A percentile compares a stretch with the other conserved stretches of the same genome.
Conservation (phyloP, 2,329 filamentous ascomycete genomes). For the Onygenales sp. region DNA sequence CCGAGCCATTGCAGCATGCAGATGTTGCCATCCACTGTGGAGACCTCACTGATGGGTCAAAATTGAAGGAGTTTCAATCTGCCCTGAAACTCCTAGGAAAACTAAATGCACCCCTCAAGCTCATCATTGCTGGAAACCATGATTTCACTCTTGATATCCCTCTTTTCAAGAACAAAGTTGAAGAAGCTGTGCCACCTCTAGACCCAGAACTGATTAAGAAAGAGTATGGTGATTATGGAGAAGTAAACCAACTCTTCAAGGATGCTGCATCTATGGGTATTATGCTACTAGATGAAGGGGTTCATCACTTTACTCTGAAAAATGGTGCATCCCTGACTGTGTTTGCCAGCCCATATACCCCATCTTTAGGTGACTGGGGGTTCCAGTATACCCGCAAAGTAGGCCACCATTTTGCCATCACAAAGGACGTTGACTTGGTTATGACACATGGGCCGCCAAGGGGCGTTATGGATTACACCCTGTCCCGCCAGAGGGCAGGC, state of each 20-base stretch:
- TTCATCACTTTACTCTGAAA: constrained; percentile 35
- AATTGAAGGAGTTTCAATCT: constrained; percentile 30
- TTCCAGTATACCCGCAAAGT: constrained; percentile 39
- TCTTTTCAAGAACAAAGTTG: constrained; percentile 26
- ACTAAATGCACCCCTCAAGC: constrained; percentile 41
- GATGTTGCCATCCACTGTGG: constrained; percentile 48
- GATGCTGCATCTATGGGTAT: constrained; percentile 33
- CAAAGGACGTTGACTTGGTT: constrained; percentile 33
- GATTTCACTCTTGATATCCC: constrained; percentile 37
- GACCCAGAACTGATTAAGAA: constrained; percentile 20
- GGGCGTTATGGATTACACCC: constrained; percentile 41
- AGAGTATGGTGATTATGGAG: constrained; percentile 32
- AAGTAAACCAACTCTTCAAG: constrained; percentile 32
- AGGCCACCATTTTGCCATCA: constrained; percentile 29
- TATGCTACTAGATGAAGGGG: constrained; percentile 43
- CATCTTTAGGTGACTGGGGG: constrained; percentile 37
- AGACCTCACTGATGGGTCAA: constrained; percentile 39
- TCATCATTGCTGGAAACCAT: constrained; percentile 49
- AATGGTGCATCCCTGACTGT: constrained; percentile 44
- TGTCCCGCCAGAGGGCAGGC: constrained; percentile 20
- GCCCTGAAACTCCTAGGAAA: constrained; percentile 34
- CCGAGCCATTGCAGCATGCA: constrained; percentile 23
- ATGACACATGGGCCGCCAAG: constrained; percentile 49
- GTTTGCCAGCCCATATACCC: constrained; percentile 47
- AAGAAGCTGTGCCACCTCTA: constrained; percentile 18